Evolutionary conservation across 345 rosid species (phyloP).

Genomic region (Eucalyptus decipiens): DNA sequence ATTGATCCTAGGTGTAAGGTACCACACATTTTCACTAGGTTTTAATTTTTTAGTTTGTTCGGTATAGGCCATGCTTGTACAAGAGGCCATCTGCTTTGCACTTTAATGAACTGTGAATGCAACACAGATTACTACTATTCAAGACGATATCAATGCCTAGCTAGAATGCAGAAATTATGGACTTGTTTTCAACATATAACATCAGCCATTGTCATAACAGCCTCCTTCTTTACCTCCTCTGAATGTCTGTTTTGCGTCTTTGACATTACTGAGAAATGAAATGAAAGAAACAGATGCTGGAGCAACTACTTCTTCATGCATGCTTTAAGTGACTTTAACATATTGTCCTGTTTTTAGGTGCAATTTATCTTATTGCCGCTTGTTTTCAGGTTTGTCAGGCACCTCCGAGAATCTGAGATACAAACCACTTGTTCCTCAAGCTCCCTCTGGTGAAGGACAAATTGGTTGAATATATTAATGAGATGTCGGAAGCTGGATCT

Average conservation of each 20-base stretch:
- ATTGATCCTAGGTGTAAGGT: slow-evolving; percentile 91
- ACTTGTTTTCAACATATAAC: background rate
- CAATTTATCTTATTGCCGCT: background rate
- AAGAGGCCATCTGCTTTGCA: background rate
- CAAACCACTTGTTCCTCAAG: slow-evolving; percentile 87
- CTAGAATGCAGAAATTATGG: background rate
- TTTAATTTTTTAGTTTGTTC: background rate
- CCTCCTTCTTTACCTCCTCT: background rate
- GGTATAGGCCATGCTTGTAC: background rate
- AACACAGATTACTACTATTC: background rate
- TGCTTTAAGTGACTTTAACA: background rate
- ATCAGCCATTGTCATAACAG: background rate
- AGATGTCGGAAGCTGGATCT: slow-evolving; percentile 61
- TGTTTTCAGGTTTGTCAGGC: slow-evolving; percentile 46
- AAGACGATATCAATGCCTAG: background rate
- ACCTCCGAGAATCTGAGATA: slow-evolving; percentile 57
- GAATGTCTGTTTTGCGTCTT: background rate
- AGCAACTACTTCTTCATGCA: background rate
- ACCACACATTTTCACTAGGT: background rate
- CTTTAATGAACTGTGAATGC: background rate
- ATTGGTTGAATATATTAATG: slow-evolving; percentile 54
- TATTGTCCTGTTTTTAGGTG: background rate
- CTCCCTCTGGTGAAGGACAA: slow-evolving; percentile 68
- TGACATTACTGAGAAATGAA: background rate
- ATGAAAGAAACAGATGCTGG: background rate